Evolutionary conservation across 345 rosid genomes (phyloP), one percentile per base, ranked within the genome.

Genomic region (Triadica sebifera): DNA sequence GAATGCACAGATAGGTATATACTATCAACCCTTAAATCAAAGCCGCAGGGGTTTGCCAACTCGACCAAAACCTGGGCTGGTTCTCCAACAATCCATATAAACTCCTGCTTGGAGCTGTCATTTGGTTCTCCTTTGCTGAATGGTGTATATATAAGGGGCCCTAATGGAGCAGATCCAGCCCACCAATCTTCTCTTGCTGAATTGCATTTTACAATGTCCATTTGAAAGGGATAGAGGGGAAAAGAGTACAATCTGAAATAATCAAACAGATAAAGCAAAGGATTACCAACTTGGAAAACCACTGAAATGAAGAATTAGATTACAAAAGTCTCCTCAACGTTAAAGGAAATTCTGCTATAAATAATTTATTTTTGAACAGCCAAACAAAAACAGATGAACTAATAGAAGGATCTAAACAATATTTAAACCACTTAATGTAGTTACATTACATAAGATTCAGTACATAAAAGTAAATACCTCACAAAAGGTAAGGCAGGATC

Each of bases 71-170:
- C 94, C 80, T 96, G 98, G 63, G 93, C 90, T 2, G 98, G 98
- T 84, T 96, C 99, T 68, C 98, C 98, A 65, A 91, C 97, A 80
- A 96, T 84, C 97, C 99, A 96, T 82, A 87, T 77, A 71, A 93
- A 69, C 76, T 91, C 99, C 76, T 90, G 96, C 86, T 91, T 93
- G 86, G 87, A 78, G 76, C 70, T 87, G 74, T 91, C 94, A 80
- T 73, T 87, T 69, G 90, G 76, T 65, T 90, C 93, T 76, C 93
- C 98, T 84, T 93, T 91, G 90, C 97, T 91, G 82, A 93, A 96
- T 53, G 99, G 98, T 45, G 97, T 96, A 81, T 96, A 96, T 67
- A 96, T 93, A 84, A 96, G 93, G 79, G 99, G 99, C 70, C 99
- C 98, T 13, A 93, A 84, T 81, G 98, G 92, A 75, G 96, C 99